Evolutionary conservation across 2,329 filamentous ascomycete genomes (phyloP), one percentile per base, ranked within the genome.

Genomic region (Arthroderma uncinatum): DNA sequence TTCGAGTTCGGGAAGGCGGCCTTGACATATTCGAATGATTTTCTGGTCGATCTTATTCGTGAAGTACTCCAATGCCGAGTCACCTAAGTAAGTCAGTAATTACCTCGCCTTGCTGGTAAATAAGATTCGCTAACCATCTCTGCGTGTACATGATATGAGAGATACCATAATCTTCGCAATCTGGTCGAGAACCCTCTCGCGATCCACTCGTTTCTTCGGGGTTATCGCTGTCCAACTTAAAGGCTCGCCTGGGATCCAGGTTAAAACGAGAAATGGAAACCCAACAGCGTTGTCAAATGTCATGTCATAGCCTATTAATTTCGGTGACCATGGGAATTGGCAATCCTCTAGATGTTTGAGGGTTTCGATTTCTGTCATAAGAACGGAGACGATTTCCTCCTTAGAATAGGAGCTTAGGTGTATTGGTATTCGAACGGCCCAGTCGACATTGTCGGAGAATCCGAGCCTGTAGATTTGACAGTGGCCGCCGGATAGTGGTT

Each of bases 371-470:
- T 57, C 55, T 19, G 30, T 57, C 33, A n/a, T 5, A 48, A 57
- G 48, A 10, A 54, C 21, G 9, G 7, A 36, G 40, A 25, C 30
- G 36, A 58, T n/a, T 37, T 14, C 47, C 19, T 58, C 53, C 30
- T 30, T 10, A 40, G 53, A 42, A 52, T 6, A 19, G 48, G 19
- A 25, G 2, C 30, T 47, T 9, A 33, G 2, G 19, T 40, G 37
- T 36, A 55, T 23, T 14, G 57, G 57, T 12, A 58, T 47, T 53
- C 53, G 57, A 14, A 58, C 53, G 6, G 53, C 57, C 57, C 57
- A 58, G 40, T 34, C 30, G 10, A 16, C 21, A 36, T 36, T 23
- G 28, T 58, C 53, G 14, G 53, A 12, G 52, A 58, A 58, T n/a
- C 23, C 25, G n/a, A 58, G 25, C 23, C 28, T 55, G 57, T 40